phyloP scores from a whole-genome alignment of 2,329 filamentous ascomycete genomes.

The Trichocomaceae sp. region DNA sequence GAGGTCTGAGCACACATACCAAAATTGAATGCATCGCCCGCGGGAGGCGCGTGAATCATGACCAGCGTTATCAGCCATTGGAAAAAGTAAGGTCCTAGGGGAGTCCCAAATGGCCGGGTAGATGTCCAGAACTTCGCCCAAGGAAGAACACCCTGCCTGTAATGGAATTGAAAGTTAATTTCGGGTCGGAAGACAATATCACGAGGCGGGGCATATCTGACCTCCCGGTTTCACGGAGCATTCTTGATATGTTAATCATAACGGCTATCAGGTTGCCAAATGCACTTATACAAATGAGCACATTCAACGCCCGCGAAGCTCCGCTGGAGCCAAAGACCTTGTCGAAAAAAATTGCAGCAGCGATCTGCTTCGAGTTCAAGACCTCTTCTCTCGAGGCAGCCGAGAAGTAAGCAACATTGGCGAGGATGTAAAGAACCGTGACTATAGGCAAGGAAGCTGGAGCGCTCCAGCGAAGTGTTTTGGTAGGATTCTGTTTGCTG shows the following conservation, averaged over 20 bases:
- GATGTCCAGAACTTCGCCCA: constrained; percentile 58
- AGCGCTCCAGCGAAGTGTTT: constrained; percentile 47
- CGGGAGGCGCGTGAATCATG: constrained; percentile 56
- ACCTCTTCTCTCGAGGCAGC: constrained; percentile 52
- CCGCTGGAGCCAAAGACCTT: constrained; percentile 49
- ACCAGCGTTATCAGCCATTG: constrained; percentile 54
- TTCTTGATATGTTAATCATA: constrained; percentile 49
- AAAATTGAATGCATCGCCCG: constrained; percentile 60
- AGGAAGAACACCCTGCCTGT: constrained; percentile 55
- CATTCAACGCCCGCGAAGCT: constrained; percentile 50
- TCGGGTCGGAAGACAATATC: neutral
- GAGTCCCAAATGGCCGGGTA: constrained; percentile 58
- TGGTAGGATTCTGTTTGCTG: constrained; percentile 47
- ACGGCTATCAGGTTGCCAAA: constrained; percentile 56
- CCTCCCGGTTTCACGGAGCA: constrained; percentile 56
- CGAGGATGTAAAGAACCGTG: constrained; percentile 51
- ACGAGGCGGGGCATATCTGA: constrained; percentile 16
- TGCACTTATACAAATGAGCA: constrained; percentile 51
- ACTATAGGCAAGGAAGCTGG: constrained; percentile 48
- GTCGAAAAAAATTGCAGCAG: constrained; percentile 54
- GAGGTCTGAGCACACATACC: constrained; percentile 19
- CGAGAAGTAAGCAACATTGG: constrained; percentile 57
- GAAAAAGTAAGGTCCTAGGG: constrained; percentile 52
- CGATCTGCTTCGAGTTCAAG: constrained; percentile 47
- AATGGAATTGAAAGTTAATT: neutral